Base-by-base conservation (phyloP, 495 filamentous ascomycete species). In the Lophiotrema nucula region DNA sequence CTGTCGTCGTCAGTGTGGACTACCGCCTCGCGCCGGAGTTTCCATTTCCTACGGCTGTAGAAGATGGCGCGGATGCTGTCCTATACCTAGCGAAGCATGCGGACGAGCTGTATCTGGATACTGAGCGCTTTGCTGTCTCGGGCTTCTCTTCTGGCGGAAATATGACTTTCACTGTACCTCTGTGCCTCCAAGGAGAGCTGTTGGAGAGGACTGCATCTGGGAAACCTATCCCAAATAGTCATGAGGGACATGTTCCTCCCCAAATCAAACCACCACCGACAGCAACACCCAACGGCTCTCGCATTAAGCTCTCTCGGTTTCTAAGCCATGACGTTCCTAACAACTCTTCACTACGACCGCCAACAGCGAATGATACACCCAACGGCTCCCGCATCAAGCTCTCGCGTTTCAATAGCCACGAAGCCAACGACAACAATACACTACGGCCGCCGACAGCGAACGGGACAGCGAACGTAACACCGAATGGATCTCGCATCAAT, bases 61-160 rank as follows among this genome's bases (percentile, higher is more conserved):
- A 76, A 54, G 74, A 76, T 57, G 74, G 74, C 24, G 72, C 67
- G 0, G 74, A 76, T 61, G 72, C 72, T 3, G 55, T 76, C 12
- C 45, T 76, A 4, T 76, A 66, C 33, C 62, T 76, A 13, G 64
- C 68, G 23, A 35, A 64, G 24, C 70, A 76, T 21, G 75, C 77
- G 13, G 67, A 72, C n/a, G 67, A 73, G 56, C 60, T 79, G 37
- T 70, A 72, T 0, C 64, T 91, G 42, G 82, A 88, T 70, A 54
- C 80, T 26, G 74, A 77, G 41, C 72, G 83, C 47, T 81, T 96
- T 15, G 88, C 84, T 2, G 73, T 92, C 10, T 89, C 81, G 4
- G 92, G 92, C 15, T 97, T 97, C 72, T 90, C 86, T 0, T 88
- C 89, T 1, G 92, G 92, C 2, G 92, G 84, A 12, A 97, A 96